Conservation (phyloP, 305 asterid genomes). For the Fraxinus greggii region DNA sequence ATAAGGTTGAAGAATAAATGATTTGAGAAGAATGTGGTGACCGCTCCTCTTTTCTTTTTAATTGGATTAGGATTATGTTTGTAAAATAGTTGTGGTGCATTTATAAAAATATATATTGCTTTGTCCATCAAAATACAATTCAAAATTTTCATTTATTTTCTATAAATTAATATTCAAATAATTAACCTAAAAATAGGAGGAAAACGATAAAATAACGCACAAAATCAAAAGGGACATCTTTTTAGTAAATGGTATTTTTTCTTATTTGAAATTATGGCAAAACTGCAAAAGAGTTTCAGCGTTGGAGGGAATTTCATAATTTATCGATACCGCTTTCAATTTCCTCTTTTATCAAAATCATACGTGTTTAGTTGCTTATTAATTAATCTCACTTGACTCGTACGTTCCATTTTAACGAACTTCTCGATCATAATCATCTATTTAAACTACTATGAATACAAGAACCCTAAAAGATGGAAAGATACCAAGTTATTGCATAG, state of each 20-base stretch:
- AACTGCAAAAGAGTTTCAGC: not conserved
- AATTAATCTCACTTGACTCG: no score
- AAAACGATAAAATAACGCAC: not conserved
- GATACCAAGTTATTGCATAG: not conserved
- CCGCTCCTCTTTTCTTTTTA: no score
- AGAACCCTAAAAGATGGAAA: not conserved
- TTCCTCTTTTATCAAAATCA: not conserved
- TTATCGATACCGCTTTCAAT: not conserved
- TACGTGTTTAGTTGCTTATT: not conserved
- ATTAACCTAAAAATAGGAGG: no score
- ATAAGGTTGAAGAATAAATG: no score
- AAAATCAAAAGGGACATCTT: not conserved
- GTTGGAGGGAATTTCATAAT: not conserved
- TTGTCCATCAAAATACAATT: no score
- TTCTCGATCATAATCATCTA: not conserved
- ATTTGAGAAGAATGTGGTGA: no score
- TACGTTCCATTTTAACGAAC: not conserved
- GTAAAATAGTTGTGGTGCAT: no score
- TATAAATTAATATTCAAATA: no score
- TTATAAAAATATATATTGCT: no score
- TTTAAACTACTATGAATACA: not conserved
- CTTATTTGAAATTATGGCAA: not conserved
- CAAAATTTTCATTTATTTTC: no score
- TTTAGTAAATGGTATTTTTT: no score
- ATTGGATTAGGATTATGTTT: no score